phyloP scores from a whole-genome alignment of 164 flowering plant genomes.

The Taxillus chinensis region DNA sequence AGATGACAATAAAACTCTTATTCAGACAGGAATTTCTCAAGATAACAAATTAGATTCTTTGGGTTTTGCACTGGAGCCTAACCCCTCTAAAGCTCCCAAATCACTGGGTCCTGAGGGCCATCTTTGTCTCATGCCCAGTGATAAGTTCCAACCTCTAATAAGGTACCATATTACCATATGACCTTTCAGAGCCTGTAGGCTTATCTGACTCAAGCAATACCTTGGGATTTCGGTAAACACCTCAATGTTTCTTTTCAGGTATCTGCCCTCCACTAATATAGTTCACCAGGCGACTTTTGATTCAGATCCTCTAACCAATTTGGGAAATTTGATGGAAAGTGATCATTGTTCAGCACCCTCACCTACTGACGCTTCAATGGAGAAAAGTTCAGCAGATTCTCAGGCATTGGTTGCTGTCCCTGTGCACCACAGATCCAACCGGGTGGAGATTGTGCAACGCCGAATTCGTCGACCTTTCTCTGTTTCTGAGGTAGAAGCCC shows the following conservation, averaged over 20 bases:
- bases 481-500: constrained; percentile 93
- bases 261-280: constrained; percentile 15
- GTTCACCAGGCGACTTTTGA: constrained; percentile 24
- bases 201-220: no score
- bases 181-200: no score
- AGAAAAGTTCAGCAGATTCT: constrained; percentile 41
- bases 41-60: constrained; percentile 49
- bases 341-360: constrained; percentile 63
- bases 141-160: constrained; percentile 30
- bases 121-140: constrained; percentile 22
- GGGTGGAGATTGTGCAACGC: constrained; percentile 74
- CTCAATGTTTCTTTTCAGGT: constrained; percentile 27
- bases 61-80: constrained; percentile 82
- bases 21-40: constrained; percentile 70
- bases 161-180: constrained; percentile 31
- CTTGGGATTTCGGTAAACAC: background rate
- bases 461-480: constrained; percentile 92
- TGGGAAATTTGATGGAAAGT: constrained; percentile 43
- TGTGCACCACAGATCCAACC: constrained; percentile 46
- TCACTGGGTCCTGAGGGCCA: constrained; percentile 30
- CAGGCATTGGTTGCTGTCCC: constrained; percentile 63
- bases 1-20: constrained; percentile 73
- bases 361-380: constrained; percentile 35
- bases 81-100: constrained; percentile 23
- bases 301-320: constrained; percentile 25